Percentiles rank a stretch among this genome's conserved stretches.
phyloP scores from a whole-genome alignment of 1,284 basidiomycete species.

The Rhodotorula glutinis region DNA sequence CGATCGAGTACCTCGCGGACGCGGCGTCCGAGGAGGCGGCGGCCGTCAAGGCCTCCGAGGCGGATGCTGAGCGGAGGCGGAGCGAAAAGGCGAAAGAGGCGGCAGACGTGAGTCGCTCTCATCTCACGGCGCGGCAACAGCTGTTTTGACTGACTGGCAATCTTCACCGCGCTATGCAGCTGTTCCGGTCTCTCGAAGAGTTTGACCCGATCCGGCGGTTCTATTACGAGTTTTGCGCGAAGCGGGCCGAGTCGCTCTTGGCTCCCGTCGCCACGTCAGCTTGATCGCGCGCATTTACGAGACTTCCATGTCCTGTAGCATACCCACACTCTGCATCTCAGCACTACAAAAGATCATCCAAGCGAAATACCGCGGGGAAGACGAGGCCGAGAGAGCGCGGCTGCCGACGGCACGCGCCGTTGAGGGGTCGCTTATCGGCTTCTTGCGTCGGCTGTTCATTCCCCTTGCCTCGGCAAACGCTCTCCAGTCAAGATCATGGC shows the following conservation, averaged over 20 bases:
- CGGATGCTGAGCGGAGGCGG: neutral
- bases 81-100: slow-evolving; percentile 22
- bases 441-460: too few relatives aligned
- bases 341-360: too few relatives aligned
- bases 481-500: too few relatives aligned
- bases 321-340: neutral
- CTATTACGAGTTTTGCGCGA: slow-evolving; percentile 29
- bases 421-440: too few relatives aligned
- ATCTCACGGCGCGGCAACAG: neutral
- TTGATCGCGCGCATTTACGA: neutral
- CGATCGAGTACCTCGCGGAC: slow-evolving; percentile 84
- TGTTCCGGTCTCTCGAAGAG: slow-evolving; percentile 31
- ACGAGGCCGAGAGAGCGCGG: too few relatives aligned
- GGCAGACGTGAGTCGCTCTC: slow-evolving; percentile 16
- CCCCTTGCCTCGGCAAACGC: too few relatives aligned
- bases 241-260: slow-evolving; percentile 5
- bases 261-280: neutral
- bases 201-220: slow-evolving; percentile 36
- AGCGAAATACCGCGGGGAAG: too few relatives aligned
- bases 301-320: neutral
- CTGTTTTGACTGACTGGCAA: neutral
- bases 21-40: slow-evolving; percentile 58
- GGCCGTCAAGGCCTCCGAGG: neutral
- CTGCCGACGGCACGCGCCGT: neutral
- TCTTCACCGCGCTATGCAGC: neutral